phyloP scores from a whole-genome alignment of 1,139 yeast species.

The Lodderomyces parapsilosis region DNA sequence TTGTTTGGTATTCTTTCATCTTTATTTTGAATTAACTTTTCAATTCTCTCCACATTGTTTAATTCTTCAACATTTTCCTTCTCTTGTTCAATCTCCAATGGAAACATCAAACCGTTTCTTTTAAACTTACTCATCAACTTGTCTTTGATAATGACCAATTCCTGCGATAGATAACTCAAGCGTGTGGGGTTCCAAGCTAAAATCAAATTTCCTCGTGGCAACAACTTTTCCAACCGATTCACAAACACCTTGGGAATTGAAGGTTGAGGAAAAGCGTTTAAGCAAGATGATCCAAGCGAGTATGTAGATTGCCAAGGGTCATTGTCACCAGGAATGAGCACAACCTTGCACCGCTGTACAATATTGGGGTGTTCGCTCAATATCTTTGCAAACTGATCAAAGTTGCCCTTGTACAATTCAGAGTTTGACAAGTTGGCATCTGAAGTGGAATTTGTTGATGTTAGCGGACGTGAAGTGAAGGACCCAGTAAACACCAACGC shows the following conservation, averaged over 20 bases:
- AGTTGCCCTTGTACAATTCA: conserved; percentile 63
- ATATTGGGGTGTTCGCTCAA: conserved; percentile 34
- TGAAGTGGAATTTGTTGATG: conserved; percentile 39
- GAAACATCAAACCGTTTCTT: conserved; percentile 62
- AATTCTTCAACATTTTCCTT: conserved; percentile 14
- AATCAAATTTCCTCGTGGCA: conserved; percentile 54
- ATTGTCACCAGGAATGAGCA: conserved; percentile 82
- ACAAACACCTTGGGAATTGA: conserved; percentile 72
- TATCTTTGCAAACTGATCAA: conserved; percentile 69
- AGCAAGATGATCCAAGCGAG: conserved; percentile 60
- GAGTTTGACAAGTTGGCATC: conserved; percentile 44
- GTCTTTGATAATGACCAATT: conserved; percentile 71
- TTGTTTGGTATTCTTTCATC: conserved; percentile 32
- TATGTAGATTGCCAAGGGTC: conserved; percentile 90
- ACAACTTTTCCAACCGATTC: conserved; percentile 60
- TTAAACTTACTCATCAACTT: conserved; percentile 69
- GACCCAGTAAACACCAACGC: conserved; percentile 54
- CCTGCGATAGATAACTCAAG: conserved; percentile 78
- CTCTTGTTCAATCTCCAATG: conserved; percentile 37
- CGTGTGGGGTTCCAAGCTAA: conserved; percentile 78
- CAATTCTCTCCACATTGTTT: conserved; percentile 18
- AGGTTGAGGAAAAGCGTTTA: conserved; percentile 66
- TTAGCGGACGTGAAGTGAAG: conserved; percentile 65
- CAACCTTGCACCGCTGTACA: conserved; percentile 40
- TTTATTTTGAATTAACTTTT: conserved; percentile 17